phyloP scores from a whole-genome alignment of 164 flowering plant genomes.

The Protea cynaroides region DNA sequence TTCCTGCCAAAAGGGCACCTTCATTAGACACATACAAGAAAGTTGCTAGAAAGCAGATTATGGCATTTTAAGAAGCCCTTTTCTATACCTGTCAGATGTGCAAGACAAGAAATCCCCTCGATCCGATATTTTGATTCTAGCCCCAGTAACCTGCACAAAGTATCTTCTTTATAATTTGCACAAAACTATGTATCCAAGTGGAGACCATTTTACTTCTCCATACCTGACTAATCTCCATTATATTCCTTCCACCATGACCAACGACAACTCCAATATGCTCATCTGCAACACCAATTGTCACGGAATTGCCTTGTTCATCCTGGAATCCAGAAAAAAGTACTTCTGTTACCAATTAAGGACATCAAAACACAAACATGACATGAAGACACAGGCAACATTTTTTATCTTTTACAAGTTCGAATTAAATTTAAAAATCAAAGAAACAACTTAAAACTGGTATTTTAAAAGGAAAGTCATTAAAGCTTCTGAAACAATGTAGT shows the following conservation, averaged over 20 bases:
- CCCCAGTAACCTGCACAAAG: constrained; percentile 76
- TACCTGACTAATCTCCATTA: constrained; percentile 90
- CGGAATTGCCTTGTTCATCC: constrained; percentile 65
- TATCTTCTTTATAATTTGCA: constrained; percentile 1
- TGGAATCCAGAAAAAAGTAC: constrained; percentile 20
- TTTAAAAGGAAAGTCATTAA: not conserved
- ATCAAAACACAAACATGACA: constrained; percentile 3
- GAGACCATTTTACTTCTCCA: not conserved
- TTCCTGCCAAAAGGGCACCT: constrained; percentile 44
- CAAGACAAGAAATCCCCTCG: constrained; percentile 93
- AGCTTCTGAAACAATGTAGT: not conserved
- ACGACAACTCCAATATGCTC: constrained; percentile 90
- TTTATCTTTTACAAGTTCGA: no score
- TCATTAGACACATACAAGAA: not conserved
- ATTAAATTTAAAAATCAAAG: not conserved
- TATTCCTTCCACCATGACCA: constrained; percentile 91
- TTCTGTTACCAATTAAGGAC: constrained; percentile 9
- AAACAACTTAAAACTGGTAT: not conserved
- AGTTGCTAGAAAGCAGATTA: not conserved
- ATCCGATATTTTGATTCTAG: constrained; percentile 92
- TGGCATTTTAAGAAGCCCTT: no score
- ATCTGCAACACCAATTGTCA: constrained; percentile 88
- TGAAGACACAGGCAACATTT: not conserved
- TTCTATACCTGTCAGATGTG: constrained; percentile 72
- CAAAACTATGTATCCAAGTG: not conserved